phyloP scores from a whole-genome alignment of 108 stramenopile genomes.

The Thalassiosira profunda region DNA sequence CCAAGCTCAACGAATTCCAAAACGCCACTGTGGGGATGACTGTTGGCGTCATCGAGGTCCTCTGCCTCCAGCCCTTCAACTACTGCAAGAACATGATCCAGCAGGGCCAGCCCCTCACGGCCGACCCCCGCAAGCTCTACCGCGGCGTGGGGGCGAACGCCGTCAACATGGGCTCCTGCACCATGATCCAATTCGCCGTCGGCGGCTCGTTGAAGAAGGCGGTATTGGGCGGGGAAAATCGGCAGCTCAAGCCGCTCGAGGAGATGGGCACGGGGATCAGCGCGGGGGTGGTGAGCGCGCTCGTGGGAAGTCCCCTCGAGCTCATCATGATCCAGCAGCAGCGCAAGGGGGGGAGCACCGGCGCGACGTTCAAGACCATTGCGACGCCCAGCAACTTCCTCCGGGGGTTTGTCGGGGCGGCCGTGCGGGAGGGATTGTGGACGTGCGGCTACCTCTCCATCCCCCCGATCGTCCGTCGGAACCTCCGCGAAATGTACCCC shows the following conservation, averaged over 20 bases:
- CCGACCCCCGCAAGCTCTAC: conserved; percentile 81
- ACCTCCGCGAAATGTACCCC: conserved; percentile 77
- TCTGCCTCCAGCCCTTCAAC: conserved; percentile 93
- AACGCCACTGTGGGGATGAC: conserved; percentile 95
- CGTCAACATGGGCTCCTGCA: conserved; percentile 94
- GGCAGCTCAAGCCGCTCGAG: conserved; percentile 58
- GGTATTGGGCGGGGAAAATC: conserved; percentile 55
- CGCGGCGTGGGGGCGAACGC: conserved; percentile 91
- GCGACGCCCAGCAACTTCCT: conserved; percentile 66
- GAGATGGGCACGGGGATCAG: conserved; percentile 86
- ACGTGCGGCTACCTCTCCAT: conserved; percentile 91
- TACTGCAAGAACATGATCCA: conserved; percentile 95
- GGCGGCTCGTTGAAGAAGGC: conserved; percentile 82
- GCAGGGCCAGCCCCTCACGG: conserved; percentile 83
- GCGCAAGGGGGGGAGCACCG: conserved; percentile 77
- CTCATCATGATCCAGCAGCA: conserved; percentile 98
- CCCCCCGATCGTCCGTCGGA: conserved; percentile 85
- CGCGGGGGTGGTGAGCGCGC: conserved; percentile 83
- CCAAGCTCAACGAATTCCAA: conserved; percentile 86
- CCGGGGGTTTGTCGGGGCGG: conserved; percentile 85
- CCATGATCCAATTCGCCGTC: conserved; percentile 95
- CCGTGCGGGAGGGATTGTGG: conserved; percentile 92
- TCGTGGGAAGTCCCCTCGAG: conserved; percentile 90
- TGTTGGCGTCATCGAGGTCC: conserved; percentile 92
- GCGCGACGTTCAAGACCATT: conserved; percentile 60